Conservation (phyloP, 352 stramenopile species). For the Peronospora destructor region DNA sequence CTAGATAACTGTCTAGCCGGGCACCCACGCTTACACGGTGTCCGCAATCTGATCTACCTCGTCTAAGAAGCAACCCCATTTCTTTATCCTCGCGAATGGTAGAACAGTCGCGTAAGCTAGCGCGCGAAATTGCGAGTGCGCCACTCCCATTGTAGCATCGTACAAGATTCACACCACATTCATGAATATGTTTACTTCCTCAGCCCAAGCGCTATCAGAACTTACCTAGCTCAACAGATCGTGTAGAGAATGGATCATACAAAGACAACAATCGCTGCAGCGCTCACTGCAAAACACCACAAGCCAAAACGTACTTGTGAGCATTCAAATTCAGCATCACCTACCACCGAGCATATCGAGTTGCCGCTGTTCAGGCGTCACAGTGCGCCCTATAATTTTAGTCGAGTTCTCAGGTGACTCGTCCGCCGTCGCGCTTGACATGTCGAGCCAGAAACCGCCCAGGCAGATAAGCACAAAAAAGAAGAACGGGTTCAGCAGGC, state of each 20-base stretch:
- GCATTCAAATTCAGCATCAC: slow-evolving; percentile 9
- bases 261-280: slow-evolving; percentile 73
- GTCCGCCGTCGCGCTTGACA: slow-evolving; percentile 55
- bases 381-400: slow-evolving; percentile 61
- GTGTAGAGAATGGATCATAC: slow-evolving; percentile 83
- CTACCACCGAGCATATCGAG: slow-evolving; percentile 68
- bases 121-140: slow-evolving; percentile 66
- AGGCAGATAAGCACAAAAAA: slow-evolving; percentile 84
- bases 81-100: slow-evolving; percentile 73
- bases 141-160: slow-evolving; percentile 38
- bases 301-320: slow-evolving; percentile 4
- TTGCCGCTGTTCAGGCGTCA: slow-evolving; percentile 73
- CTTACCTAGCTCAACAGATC: slow-evolving; percentile 75
- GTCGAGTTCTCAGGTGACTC: slow-evolving; percentile 70
- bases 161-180: slow-evolving; percentile 1
- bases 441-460: slow-evolving; percentile 74
- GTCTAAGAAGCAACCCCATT: slow-evolving; percentile 64
- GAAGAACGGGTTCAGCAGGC: slow-evolving; percentile 80
- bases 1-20: slow-evolving; percentile 7
- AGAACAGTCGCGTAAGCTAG: slow-evolving; percentile 73
- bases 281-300: slow-evolving; percentile 40
- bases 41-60: slow-evolving; percentile 62
- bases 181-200: not conserved
- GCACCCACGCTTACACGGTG: slow-evolving; percentile 42
- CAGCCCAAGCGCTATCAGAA: not conserved